Base-by-base conservation (phyloP, 73 alveolate species). In the Tetrahymena borealis region DNA sequence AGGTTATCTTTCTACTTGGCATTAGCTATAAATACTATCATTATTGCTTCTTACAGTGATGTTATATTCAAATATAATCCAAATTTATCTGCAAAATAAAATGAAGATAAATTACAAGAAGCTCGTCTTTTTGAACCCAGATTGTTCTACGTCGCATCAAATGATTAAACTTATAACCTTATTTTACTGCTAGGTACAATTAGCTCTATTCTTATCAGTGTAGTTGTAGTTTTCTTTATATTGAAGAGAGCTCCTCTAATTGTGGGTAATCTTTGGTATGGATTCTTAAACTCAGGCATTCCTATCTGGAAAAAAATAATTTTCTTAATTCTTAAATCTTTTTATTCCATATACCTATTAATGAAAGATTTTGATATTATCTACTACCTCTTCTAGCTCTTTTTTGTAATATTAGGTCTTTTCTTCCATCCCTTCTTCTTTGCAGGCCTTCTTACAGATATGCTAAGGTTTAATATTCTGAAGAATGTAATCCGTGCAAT, bases 401-500 rank as follows among this genome's bases (percentile, higher is more conserved):
- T 94, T 20, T 91, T 94, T 92, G 96, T 96, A 18, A 42, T 96
- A 39, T 85, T 96, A 90, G 98, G 97, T 1, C 91, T 96, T 36
- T 90, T 91, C 39, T 91, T 43, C 0, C 98, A 96, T 94, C 94
- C 95, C 78, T 96, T 96, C 60, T 94, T 94, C 39, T 96, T 96
- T 91, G 78, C 96, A 36, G 95, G 94, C 85, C 98, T 94, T 78
- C 90, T 96, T 31, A 94, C 94, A 36, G 98, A 96, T 42, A 94
- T 96, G 91, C 94, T 96, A 13, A 96, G 92, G 91, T 78, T 95
- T 35, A 96, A 96, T 36, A 95, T 95, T 18, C 93, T 96, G 40
- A 96, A 92, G 91, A 94, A 92, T 79, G 98, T 96, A n/a, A 91
- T 96, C 40, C 91, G 94, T 90, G 97, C 98, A 11, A 90, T 96